These are phyloP conservation scores for Aspergillus caelatus DNA, from an alignment of 2,329 filamentous ascomycete species.

Conservation along the genomic window DNA sequence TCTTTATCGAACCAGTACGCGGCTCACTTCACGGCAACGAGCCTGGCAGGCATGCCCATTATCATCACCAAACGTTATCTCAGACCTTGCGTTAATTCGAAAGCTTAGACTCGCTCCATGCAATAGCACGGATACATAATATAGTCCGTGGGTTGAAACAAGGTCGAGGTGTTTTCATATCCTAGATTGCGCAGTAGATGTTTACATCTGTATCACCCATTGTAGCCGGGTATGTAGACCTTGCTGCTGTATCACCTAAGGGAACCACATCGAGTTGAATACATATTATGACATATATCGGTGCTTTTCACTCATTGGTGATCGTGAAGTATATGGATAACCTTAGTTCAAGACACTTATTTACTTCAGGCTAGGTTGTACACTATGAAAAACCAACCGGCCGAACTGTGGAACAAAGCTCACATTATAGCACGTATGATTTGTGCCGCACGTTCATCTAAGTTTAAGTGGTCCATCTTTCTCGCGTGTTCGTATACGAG, in stretches of 20 bases:
- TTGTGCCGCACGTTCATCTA: not conserved
- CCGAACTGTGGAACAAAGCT: not conserved
- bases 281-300: no score
- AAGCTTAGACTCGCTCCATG: not conserved
- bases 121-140: not conserved
- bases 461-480: not conserved
- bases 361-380: not conserved
- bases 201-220: not conserved
- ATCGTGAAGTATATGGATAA: not conserved
- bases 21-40: not conserved
- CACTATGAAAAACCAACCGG: not conserved
- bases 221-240: not conserved
- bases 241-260: not conserved
- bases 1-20: not conserved
- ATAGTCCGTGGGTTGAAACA: no score
- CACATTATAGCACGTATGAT: not conserved
- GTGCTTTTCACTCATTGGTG: no score
- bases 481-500: not conserved
- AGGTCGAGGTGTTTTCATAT: not conserved
- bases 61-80: not conserved
- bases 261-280: not conserved
- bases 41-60: accelerated
- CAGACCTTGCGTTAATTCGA: not conserved
- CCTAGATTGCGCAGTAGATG: not conserved
- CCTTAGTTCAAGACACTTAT: not conserved